Conservation (phyloP, 495 filamentous ascomycete species). For the Penicillium coffeae region DNA sequence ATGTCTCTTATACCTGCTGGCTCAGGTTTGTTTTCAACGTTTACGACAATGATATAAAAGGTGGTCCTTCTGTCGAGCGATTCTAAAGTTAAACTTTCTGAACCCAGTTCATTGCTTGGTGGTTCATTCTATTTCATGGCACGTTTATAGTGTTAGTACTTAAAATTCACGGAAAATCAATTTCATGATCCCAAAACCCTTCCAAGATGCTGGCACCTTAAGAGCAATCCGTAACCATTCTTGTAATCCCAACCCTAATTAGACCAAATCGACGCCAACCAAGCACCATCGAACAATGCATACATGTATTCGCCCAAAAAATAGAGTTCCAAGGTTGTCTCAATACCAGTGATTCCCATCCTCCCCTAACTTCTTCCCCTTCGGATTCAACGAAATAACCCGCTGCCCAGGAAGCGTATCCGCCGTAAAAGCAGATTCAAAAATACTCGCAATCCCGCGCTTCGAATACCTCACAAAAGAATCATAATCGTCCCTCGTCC, state of each 20-base stretch:
- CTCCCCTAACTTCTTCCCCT: conserved; percentile 43
- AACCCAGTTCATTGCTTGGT: neutral
- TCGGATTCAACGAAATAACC: conserved; percentile 53
- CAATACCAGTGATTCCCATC: conserved; percentile 50
- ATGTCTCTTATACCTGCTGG: neutral
- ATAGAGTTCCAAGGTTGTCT: no score
- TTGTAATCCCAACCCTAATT: neutral
- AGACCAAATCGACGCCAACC: neutral
- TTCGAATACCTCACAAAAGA: conserved; percentile 47
- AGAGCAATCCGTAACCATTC: no score
- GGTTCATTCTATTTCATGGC: no score
- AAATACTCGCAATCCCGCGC: conserved; percentile 53
- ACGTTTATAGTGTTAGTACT: no score
- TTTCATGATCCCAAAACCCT: neutral
- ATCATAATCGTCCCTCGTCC: conserved; percentile 42
- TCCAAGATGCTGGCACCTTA: neutral
- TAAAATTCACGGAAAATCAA: neutral
- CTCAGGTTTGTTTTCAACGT: neutral
- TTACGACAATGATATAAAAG: neutral
- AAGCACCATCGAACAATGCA: neutral
- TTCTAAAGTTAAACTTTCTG: neutral
- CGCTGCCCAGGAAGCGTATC: conserved; percentile 54
- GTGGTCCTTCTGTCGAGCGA: neutral
- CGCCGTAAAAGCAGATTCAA: conserved; percentile 50
- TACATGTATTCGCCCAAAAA: no score